Percentiles rank a stretch among this genome's conserved stretches.
Conservation (phyloP, 345 rosid genomes). For the Salix dunnii region DNA sequence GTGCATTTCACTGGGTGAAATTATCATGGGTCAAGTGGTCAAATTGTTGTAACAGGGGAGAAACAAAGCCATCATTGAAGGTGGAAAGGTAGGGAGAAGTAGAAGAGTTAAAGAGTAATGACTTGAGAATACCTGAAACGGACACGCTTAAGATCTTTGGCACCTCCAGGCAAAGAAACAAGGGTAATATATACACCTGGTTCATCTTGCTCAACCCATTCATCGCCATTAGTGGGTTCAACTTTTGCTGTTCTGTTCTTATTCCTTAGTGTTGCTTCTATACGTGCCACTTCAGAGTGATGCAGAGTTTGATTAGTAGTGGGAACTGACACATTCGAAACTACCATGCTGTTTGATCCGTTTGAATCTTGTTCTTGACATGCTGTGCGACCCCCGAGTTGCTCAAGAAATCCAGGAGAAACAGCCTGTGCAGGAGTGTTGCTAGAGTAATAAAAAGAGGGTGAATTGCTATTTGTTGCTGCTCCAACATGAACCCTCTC, state of each 20-base stretch:
- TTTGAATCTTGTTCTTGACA: slow-evolving; percentile 17
- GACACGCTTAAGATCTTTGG: slow-evolving; percentile 28
- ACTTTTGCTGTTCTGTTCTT: slow-evolving; percentile 15
- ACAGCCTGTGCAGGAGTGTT: slow-evolving; percentile 10
- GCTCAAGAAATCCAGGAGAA: slow-evolving; percentile 14
- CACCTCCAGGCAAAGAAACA: slow-evolving; percentile 24
- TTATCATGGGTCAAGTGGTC: background rate
- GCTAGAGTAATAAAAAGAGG: slow-evolving; percentile 1
- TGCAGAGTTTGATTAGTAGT: background rate
- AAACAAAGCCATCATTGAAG: background rate
- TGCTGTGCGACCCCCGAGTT: slow-evolving; percentile 1
- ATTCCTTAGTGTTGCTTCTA: slow-evolving; percentile 10
- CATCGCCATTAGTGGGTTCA: slow-evolving; percentile 22
- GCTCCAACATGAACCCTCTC: slow-evolving; percentile 31
- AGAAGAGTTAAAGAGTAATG: background rate
- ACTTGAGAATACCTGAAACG: slow-evolving; percentile 24
- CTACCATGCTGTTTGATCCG: slow-evolving; percentile 8
- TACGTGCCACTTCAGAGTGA: slow-evolving; percentile 6
- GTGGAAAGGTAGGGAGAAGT: background rate
- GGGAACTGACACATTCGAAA: slow-evolving; percentile 1
- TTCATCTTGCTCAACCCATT: slow-evolving; percentile 30
- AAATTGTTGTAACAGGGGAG: background rate
- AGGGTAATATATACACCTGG: slow-evolving; percentile 26
- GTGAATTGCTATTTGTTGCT: slow-evolving; percentile 18
- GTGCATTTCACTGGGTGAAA: background rate